Conservation (phyloP, 1,284 basidiomycete genomes). For the Malassezia equina region DNA sequence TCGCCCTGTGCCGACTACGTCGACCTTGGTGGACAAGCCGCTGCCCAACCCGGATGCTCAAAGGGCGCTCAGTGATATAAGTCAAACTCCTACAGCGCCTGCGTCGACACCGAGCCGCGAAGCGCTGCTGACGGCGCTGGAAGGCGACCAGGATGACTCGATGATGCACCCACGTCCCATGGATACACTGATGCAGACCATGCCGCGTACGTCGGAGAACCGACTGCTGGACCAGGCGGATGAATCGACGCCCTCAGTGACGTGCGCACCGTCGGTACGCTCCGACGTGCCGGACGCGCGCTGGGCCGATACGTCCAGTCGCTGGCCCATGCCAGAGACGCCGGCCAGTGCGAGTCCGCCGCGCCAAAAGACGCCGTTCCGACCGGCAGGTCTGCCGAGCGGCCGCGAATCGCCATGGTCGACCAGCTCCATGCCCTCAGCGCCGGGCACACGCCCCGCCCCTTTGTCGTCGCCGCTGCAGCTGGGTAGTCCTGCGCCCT, state of each 20-base stretch:
- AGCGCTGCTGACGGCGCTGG: background rate
- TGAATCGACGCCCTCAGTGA: background rate
- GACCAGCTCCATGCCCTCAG: background rate
- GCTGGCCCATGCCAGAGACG: background rate
- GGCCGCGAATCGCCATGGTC: background rate
- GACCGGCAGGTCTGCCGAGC: background rate
- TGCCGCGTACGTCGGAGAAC: background rate
- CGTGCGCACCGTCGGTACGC: background rate
- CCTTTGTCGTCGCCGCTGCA: background rate
- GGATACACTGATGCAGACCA: background rate
- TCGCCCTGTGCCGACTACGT: background rate
- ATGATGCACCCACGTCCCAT: background rate
- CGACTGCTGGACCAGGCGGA: background rate
- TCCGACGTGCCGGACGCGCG: background rate
- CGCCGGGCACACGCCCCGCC: background rate
- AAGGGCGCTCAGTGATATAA: background rate
- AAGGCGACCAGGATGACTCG: background rate
- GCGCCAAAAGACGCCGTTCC: background rate
- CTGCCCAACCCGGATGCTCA: background rate
- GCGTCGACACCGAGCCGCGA: background rate
- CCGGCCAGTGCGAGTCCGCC: background rate
- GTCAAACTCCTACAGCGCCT: background rate
- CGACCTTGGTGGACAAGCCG: background rate
- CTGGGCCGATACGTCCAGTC: background rate
- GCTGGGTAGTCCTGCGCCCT: background rate